Evolutionary conservation across 2,329 filamentous ascomycete species (phyloP).

Genomic region (Calonectria crousiana): DNA sequence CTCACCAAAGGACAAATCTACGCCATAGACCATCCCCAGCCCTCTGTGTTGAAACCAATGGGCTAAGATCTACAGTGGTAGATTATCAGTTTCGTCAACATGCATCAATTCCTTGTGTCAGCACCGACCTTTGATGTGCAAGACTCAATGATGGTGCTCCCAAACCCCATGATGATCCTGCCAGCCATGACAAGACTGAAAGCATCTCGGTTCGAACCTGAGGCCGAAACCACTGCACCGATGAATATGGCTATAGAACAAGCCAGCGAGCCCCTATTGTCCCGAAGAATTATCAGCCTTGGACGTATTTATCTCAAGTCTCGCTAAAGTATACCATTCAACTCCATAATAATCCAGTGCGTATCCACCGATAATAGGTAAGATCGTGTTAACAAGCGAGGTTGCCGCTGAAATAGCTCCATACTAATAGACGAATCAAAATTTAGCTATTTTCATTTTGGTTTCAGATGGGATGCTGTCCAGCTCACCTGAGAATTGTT

Average conservation of each 20-base stretch:
- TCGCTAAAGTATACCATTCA: constrained; percentile 32
- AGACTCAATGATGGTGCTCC: constrained; percentile 42
- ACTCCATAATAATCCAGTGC: constrained; percentile 43
- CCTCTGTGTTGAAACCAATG: constrained; percentile 44
- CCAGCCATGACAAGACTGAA: constrained; percentile 39
- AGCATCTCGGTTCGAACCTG: constrained; percentile 36
- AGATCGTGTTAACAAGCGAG: constrained; percentile 41
- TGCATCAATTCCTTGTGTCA: not conserved
- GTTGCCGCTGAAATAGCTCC: constrained; percentile 41
- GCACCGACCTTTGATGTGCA: constrained; percentile 42
- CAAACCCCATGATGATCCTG: constrained; percentile 44
- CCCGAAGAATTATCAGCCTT: not conserved
- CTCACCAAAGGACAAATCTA: constrained; percentile 38
- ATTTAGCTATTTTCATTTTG: not conserved
- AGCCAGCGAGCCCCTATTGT: constrained; percentile 36
- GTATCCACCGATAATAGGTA: constrained; percentile 44
- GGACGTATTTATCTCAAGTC: not conserved
- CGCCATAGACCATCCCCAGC: constrained; percentile 39
- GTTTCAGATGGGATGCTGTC: not conserved
- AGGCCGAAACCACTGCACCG: constrained; percentile 39
- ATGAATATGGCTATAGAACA: constrained; percentile 40
- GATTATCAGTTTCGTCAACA: not conserved
- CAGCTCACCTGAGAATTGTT: constrained; percentile 30
- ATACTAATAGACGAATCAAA: constrained; percentile 25
- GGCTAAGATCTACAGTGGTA: constrained; percentile 34